Percentiles rank a stretch among this genome's conserved stretches.
Conservation (phyloP, 331 rosid genomes). For the Quercus tomentella region DNA sequence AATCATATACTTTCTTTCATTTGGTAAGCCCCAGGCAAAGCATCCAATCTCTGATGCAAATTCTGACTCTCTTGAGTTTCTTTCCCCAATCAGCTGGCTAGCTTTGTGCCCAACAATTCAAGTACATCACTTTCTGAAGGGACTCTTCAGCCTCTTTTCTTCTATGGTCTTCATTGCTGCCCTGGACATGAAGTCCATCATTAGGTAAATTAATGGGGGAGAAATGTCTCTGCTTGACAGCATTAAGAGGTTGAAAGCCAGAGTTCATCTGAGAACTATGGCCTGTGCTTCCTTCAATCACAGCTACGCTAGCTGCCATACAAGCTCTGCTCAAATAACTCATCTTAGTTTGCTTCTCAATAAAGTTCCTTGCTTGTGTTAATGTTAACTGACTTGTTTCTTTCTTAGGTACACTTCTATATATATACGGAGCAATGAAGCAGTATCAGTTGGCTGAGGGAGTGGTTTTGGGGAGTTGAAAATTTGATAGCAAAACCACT, state of each 20-base stretch:
- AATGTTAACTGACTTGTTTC: not conserved
- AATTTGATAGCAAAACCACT: not conserved
- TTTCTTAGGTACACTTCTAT: not conserved
- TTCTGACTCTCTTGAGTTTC: not conserved
- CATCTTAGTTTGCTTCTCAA: not conserved
- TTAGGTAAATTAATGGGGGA: not conserved
- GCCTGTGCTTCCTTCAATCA: not conserved
- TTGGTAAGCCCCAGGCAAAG: not conserved
- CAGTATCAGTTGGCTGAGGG: conserved; percentile 4
- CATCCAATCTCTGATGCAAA: not conserved
- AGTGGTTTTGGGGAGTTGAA: not conserved
- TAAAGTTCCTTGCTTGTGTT: not conserved
- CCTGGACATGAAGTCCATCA: not conserved
- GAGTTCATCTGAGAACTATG: not conserved
- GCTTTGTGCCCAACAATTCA: conserved; percentile 29
- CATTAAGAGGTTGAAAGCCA: not conserved
- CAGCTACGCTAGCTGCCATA: not conserved
- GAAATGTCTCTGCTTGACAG: not conserved
- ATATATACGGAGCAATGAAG: not conserved
- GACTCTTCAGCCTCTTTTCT: conserved; percentile 22
- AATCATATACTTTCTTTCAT: not conserved
- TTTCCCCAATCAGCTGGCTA: conserved; percentile 3
- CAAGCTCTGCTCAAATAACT: conserved; percentile 14
- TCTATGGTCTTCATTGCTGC: not conserved
- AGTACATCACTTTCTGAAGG: conserved; percentile 29